Evolutionary conservation across 129 eudicot genomes (phyloP).

Genomic region (Tagetes erecta): DNA sequence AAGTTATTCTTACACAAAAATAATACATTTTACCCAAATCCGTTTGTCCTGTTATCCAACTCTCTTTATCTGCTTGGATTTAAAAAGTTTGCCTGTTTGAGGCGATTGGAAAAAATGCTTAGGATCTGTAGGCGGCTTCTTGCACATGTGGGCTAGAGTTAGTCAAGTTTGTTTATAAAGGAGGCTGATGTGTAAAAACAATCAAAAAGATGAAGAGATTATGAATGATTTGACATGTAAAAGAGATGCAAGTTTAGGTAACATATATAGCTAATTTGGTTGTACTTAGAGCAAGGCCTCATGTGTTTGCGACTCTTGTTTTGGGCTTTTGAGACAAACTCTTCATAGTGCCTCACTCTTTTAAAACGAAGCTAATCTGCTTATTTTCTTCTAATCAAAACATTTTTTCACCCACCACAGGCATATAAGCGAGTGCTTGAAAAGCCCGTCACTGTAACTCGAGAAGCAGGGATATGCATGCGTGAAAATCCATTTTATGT

Average conservation of each 20-base stretch:
- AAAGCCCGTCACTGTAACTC: slow-evolving; percentile 78
- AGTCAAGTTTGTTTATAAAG: background rate
- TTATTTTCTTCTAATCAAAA: slow-evolving; percentile 8
- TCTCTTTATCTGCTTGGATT: background rate
- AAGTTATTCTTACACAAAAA: background rate
- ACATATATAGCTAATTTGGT: background rate
- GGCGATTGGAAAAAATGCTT: background rate
- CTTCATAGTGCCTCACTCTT: background rate
- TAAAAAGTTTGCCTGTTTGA: background rate
- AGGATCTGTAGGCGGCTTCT: background rate
- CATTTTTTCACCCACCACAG: slow-evolving; percentile 30
- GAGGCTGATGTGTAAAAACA: too few relatives aligned
- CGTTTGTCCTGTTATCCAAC: background rate
- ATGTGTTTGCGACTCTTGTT: background rate
- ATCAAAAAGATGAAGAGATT: background rate
- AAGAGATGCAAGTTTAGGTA: background rate
- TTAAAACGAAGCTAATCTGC: background rate
- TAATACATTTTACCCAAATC: background rate
- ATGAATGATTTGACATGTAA: background rate
- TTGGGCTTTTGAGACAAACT: background rate
- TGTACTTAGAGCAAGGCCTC: background rate
- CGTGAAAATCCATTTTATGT: slow-evolving; percentile 97
- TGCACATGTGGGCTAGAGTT: background rate
- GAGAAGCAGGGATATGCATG: slow-evolving; percentile 99
- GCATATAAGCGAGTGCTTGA: slow-evolving; percentile 95